Evolutionary conservation across 768 basidiomycete species (phyloP), one percentile per base, ranked within the genome.

Genomic region (Royoungia palumana): DNA sequence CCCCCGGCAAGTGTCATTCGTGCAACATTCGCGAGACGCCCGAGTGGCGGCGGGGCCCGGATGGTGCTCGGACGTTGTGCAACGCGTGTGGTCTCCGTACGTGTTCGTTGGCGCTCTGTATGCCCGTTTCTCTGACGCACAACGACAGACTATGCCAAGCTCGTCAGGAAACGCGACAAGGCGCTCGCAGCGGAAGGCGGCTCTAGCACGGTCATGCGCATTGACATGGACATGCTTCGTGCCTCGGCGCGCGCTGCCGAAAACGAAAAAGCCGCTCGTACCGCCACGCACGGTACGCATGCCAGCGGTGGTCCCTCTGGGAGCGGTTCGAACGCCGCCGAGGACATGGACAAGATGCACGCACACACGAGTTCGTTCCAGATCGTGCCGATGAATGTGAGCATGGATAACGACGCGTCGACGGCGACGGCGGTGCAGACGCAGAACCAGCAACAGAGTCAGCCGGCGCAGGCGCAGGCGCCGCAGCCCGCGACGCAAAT

Each of bases 1-100:
- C 89, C 16, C 89, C 89, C 5, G 88, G 88, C 10, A 89, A 90
- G 62, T 91, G 89, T 59, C 87, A 90, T 68, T 89, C 89, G 27
- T 91, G 89, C 64, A 87, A 89, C 69, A 90, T 89, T 47, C 75
- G 85, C 50, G 89, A 91, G 63, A 91, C 89, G 5, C 89, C 89
- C n/a, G 89, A 91, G 65, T 91, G 89, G 89, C 70, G 89, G 45
- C 78, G 88, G 21, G 89, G 89, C 14, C 89, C 89, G 3, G 89
- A 90, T 60, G 89, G 89, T 5, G 88, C 89, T 21, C 72, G 89
- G 60, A 91, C 89, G 8, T 63, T 91, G 58, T 91, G 89, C 62
- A 91, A 90, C 64, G 89, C 89, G 36, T 91, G 89, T 68, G 89
- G 89, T 27, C 69, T 91, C 57, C 89, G 89, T 91, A 65, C 64